These are phyloP conservation scores for Cytidiella melzeri DNA, from an alignment of 768 basidiomycete species.

Conservation along the genomic window DNA sequence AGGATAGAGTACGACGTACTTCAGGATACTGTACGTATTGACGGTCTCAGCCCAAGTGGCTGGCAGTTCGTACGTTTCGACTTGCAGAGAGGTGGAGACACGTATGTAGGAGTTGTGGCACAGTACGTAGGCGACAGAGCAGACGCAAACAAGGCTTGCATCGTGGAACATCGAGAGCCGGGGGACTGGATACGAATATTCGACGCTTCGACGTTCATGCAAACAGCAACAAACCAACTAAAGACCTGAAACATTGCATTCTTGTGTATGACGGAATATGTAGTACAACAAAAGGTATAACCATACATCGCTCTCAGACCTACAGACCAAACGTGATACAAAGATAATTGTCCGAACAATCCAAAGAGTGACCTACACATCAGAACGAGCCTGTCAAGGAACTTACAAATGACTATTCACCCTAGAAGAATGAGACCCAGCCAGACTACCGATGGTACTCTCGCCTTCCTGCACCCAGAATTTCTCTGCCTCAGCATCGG, in stretches of 20 bases:
- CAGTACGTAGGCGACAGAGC: slow-evolving; percentile 32
- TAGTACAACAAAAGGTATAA: slow-evolving; percentile 1
- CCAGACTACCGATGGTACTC: slow-evolving; percentile 2
- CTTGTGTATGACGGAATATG: background rate
- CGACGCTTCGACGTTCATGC: slow-evolving; percentile 17
- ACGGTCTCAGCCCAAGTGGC: slow-evolving; percentile 47
- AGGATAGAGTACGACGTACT: slow-evolving; percentile 66
- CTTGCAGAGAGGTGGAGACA: slow-evolving; percentile 29
- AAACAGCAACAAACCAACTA: slow-evolving; percentile 11
- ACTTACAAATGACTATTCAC: slow-evolving; percentile 2
- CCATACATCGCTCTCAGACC: background rate
- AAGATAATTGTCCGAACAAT: background rate
- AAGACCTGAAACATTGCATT: background rate
- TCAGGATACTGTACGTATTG: slow-evolving; percentile 48
- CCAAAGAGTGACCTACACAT: background rate
- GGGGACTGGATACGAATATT: slow-evolving; percentile 17
- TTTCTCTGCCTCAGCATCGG: slow-evolving; percentile 41
- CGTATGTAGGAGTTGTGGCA: slow-evolving; percentile 65
- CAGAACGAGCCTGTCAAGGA: background rate
- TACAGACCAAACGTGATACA: background rate
- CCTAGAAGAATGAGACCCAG: background rate
- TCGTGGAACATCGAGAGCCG: slow-evolving; percentile 7
- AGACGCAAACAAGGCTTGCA: background rate
- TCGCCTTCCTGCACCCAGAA: slow-evolving; percentile 40
- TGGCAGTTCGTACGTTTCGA: slow-evolving; percentile 68